Conservation (phyloP, 805 yeast species). For the Suhomyces sp. region DNA sequence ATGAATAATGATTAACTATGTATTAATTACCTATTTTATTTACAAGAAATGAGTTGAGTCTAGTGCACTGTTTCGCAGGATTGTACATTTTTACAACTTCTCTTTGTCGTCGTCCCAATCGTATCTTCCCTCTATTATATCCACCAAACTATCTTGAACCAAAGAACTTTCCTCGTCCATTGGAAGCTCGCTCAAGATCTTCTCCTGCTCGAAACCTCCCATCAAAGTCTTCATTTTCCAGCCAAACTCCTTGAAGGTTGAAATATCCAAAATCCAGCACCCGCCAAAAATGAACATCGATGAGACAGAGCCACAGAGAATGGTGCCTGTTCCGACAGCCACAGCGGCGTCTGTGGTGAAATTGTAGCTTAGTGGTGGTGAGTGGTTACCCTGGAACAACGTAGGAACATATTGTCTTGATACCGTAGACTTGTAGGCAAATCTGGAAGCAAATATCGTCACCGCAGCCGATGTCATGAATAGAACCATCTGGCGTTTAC, state of each 20-base stretch:
- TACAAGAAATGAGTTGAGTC: background rate
- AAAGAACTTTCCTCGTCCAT: slow-evolving; percentile 59
- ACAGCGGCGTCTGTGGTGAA: slow-evolving; percentile 79
- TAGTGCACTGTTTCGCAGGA: no score
- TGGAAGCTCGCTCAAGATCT: slow-evolving; percentile 39
- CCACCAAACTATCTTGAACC: slow-evolving; percentile 54
- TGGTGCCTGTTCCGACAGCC: slow-evolving; percentile 79
- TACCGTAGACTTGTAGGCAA: slow-evolving; percentile 72
- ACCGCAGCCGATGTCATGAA: slow-evolving; percentile 72
- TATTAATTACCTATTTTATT: background rate
- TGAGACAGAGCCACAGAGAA: slow-evolving; percentile 67
- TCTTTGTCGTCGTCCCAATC: slow-evolving; percentile 21
- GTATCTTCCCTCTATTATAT: slow-evolving; percentile 45
- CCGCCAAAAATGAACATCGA: slow-evolving; percentile 72
- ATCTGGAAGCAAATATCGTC: slow-evolving; percentile 67
- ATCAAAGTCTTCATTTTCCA: slow-evolving; percentile 57
- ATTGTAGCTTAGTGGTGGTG: slow-evolving; percentile 73
- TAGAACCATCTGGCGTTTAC: slow-evolving; percentile 67
- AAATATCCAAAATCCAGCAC: slow-evolving; percentile 78
- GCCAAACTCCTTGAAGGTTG: slow-evolving; percentile 67
- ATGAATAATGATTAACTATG: background rate
- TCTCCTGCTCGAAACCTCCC: slow-evolving; percentile 66
- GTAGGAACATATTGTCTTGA: slow-evolving; percentile 72
- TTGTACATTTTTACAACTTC: background rate
- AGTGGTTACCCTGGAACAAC: slow-evolving; percentile 79